Percentiles rank a stretch among this genome's conserved stretches.
phyloP scores from a whole-genome alignment of 768 basidiomycete species.

The Sporobolomyces phaffii region DNA sequence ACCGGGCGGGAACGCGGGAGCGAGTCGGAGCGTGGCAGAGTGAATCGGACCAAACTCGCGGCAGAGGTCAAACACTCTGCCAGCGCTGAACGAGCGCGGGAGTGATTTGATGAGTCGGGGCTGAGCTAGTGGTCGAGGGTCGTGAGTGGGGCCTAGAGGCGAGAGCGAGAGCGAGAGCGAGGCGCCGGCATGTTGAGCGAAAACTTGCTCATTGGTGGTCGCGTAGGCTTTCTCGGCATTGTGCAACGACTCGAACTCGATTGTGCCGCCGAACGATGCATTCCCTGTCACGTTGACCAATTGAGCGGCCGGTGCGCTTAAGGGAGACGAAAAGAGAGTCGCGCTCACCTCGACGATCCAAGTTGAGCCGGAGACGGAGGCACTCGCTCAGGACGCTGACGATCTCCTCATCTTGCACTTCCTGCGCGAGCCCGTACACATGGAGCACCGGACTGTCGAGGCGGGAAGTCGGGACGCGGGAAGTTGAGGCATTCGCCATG shows the following conservation, averaged over 20 bases:
- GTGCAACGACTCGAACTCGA: constrained; percentile 29
- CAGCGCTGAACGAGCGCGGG: constrained; percentile 62
- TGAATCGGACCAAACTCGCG: constrained; percentile 69
- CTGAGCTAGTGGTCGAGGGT: constrained; percentile 68
- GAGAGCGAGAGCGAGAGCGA: constrained; percentile 42
- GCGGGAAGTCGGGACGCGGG: not conserved
- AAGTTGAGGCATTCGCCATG: not conserved
- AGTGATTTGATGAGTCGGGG: constrained; percentile 81
- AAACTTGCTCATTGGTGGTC: constrained; percentile 5
- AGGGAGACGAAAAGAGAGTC: not conserved
- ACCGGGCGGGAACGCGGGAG: not conserved
- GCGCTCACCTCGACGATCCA: not conserved
- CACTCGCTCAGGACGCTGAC: constrained; percentile 18
- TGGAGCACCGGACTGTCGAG: constrained; percentile 3
- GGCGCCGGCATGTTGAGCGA: not conserved
- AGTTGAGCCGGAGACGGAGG: not conserved
- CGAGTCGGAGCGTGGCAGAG: constrained; percentile 16
- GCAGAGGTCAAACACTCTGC: constrained; percentile 75
- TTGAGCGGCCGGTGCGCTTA: not conserved
- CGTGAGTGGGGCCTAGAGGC: constrained; percentile 58
- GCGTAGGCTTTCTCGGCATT: constrained; percentile 32
- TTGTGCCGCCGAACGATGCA: not conserved
- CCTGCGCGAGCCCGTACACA: not conserved
- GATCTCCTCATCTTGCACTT: constrained; percentile 3
- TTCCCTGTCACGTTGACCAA: not conserved